Evolutionary conservation across 257 asterid genomes (phyloP).

Genomic region (Avicennia marina): DNA sequence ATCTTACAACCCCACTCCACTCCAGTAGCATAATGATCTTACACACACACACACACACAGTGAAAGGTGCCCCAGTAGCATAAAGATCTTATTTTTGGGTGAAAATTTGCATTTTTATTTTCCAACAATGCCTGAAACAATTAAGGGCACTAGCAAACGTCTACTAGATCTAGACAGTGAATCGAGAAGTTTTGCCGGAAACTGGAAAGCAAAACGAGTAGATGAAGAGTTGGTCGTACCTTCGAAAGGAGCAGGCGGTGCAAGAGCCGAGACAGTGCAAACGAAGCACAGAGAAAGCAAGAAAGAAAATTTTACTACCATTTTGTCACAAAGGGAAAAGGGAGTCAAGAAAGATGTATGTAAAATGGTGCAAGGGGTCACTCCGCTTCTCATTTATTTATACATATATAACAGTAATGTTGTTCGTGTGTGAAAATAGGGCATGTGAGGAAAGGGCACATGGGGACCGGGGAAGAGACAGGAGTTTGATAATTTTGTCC

Average conservation of each 20-base stretch:
- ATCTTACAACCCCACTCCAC: not conserved
- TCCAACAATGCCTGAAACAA: too few relatives aligned
- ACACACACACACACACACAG: too few relatives aligned
- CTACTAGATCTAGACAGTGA: not conserved
- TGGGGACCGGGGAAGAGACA: not conserved
- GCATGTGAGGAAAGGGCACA: not conserved
- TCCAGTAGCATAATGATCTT: too few relatives aligned
- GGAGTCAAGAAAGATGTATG: not conserved
- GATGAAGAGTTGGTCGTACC: slow-evolving; percentile 30
- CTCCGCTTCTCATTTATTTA: not conserved
- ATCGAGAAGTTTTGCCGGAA: not conserved
- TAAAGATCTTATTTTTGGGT: too few relatives aligned
- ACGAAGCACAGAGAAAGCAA: slow-evolving; percentile 34
- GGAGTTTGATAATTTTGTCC: not conserved
- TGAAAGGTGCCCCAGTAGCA: too few relatives aligned
- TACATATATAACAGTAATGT: not conserved
- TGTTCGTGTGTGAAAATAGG: not conserved
- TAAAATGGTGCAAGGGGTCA: not conserved
- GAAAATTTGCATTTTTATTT: too few relatives aligned
- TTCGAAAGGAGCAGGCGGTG: slow-evolving; percentile 52
- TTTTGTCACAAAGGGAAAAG: slow-evolving; percentile 14
- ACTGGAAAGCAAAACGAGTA: not conserved
- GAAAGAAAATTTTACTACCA: slow-evolving; percentile 34
- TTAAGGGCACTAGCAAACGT: too few relatives aligned
- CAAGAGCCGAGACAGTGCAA: slow-evolving; percentile 32